phyloP scores from a whole-genome alignment of 2,329 filamentous ascomycete species.

The Claviceps maximensis region DNA sequence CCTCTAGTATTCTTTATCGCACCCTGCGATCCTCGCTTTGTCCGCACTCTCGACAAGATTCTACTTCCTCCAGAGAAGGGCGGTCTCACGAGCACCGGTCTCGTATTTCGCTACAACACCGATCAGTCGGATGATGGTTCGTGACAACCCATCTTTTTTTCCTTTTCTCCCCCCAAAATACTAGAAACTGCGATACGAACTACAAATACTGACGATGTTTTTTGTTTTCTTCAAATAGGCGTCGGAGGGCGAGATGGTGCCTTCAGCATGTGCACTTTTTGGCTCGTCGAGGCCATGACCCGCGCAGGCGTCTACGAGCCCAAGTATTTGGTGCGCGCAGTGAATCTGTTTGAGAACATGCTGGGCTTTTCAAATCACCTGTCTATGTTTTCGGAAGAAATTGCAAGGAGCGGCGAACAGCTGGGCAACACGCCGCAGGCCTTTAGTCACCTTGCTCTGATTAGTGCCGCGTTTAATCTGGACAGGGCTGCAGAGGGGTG shows the following conservation, averaged over 20 bases:
- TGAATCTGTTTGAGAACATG: conserved; percentile 67
- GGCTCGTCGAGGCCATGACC: conserved; percentile 68
- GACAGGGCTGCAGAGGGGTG: conserved; percentile 33
- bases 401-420: conserved; percentile 61
- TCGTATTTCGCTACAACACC: conserved; percentile 66
- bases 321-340: conserved; percentile 47
- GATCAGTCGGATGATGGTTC: conserved; percentile 54
- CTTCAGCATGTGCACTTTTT: conserved; percentile 74
- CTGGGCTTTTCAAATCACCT: conserved; percentile 64
- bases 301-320: conserved; percentile 51
- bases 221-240: conserved; percentile 26
- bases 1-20: conserved; percentile 70
- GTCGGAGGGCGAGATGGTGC: conserved; percentile 64
- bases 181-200: no score
- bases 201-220: background rate
- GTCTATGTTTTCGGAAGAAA: conserved; percentile 69
- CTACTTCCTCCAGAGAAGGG: conserved; percentile 61
- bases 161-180: no score
- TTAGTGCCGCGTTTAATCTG: conserved; percentile 67
- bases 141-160: background rate
- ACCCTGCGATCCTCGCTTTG: conserved; percentile 63
- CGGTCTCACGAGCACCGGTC: conserved; percentile 58
- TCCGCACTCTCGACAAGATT: conserved; percentile 59
- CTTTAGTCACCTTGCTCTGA: conserved; percentile 62
- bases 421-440: conserved; percentile 70